Evolutionary conservation across 805 yeast genomes (phyloP), one percentile per base, ranked within the genome.

Genomic region (Cyberlindnera mycetangii): DNA sequence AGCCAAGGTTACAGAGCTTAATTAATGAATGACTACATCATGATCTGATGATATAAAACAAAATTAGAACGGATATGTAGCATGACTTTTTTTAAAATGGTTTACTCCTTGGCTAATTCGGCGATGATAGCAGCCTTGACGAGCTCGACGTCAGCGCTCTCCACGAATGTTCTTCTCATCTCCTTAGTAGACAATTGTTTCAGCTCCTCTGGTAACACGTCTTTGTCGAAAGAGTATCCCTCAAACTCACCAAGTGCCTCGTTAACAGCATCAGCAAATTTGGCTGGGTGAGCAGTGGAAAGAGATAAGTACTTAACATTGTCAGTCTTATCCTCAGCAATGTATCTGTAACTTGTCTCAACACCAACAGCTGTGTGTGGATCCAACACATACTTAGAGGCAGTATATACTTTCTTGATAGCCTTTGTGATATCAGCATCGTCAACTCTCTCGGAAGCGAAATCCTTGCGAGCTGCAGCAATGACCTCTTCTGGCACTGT

Each of bases 211-310:
- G 99, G 98, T 44, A 93, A 75, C 17, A 93, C 97, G 54, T 88
- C 89, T 39, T 74, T 74, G 59, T 89, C 96, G 61, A 93, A 93
- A 4, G 89, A 79, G 69, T 93, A 93, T 17, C 79, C 89, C 11
- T 74, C 78, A 49, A 80, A 74, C 1, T 74, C 74, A 37, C 67
- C 62, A 53, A 93, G 74, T 3, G 98, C 89, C 56, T 76, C 70
- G 65, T 90, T 84, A 20, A 93, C 99, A 40, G 96, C 99, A 51
- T 89, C 97, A 20, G 96, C 87, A 61, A 93, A 93, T 69, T 93
- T 93, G 49, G 99, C 99, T 34, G 99, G 99, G 65, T 93, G 99
- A 8, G 99, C 99, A 38, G 99, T 93, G 10, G 97, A 85, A 47
- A 93, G 77, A 5, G 96, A 85, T 36, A 93, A 75, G 54, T 75